Conservation (phyloP, 164 flowering plant species). For the Nymphaea colorata region DNA sequence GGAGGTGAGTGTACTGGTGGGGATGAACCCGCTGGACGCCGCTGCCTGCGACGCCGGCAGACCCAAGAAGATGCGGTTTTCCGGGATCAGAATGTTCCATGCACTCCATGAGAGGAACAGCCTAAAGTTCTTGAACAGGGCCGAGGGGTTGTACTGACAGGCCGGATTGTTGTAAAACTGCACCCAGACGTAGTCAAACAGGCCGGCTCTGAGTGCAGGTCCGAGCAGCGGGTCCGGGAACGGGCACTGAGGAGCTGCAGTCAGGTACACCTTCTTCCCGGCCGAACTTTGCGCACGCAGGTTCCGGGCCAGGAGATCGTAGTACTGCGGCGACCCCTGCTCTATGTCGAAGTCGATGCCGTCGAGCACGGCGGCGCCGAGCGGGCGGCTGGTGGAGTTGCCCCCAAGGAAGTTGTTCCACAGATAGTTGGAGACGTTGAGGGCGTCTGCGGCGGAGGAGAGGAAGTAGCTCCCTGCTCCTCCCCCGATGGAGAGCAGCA, state of each 20-base stretch:
- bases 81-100: conserved; percentile 11
- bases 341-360: conserved; percentile 21
- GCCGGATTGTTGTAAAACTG: conserved; percentile 5
- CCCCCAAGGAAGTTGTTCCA: conserved; percentile 29
- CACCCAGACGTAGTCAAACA: conserved; percentile 15
- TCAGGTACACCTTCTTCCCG: conserved; percentile 13
- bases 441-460: conserved; percentile 16
- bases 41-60: conserved; percentile 12
- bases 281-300: conserved; percentile 3
- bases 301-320: conserved; percentile 13
- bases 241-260: conserved; percentile 21
- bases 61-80: conserved; percentile 13
- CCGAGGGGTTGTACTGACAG: not conserved
- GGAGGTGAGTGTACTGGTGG: conserved; percentile 8
- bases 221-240: conserved; percentile 12
- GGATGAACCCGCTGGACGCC: conserved; percentile 13
- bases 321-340: not conserved
- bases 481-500: conserved; percentile 20
- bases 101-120: conserved; percentile 10
- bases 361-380: conserved; percentile 16
- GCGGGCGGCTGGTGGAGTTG: conserved; percentile 7
- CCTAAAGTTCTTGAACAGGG: not conserved
- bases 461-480: conserved; percentile 11
- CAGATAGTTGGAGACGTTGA: conserved; percentile 9
- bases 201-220: conserved; percentile 13